These are phyloP conservation scores for Exsudoporus floridanus DNA, from an alignment of 1,284 basidiomycete species.

Conservation along the genomic window DNA sequence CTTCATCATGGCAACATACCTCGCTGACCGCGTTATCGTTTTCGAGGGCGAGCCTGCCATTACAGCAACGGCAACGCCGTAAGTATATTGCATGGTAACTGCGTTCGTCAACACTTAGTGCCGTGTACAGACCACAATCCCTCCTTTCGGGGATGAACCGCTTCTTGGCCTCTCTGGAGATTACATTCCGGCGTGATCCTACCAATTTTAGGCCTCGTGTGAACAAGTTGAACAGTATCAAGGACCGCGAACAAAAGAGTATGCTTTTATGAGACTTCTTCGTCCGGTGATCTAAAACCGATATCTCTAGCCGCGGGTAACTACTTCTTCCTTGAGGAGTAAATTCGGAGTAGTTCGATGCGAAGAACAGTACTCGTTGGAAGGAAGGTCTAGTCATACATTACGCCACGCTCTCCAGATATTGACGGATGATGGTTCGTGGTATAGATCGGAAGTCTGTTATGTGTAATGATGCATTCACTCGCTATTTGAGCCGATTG, in stretches of 20 bases:
- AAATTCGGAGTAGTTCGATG: constrained; percentile 18
- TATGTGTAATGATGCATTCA: constrained; percentile 14
- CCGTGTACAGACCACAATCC: constrained; percentile 65
- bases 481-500: constrained; percentile 13
- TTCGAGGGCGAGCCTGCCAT: constrained; percentile 87
- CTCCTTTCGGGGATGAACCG: constrained; percentile 87
- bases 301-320: constrained; percentile 62
- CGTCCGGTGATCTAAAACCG: constrained; percentile 9
- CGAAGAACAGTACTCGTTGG: background rate
- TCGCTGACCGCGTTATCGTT: constrained; percentile 95
- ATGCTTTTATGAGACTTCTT: constrained; percentile 27
- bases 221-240: constrained; percentile 91
- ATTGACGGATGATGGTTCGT: constrained; percentile 12
- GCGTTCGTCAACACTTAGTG: constrained; percentile 6
- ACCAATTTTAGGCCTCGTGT: constrained; percentile 93
- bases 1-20: constrained; percentile 96
- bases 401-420: background rate
- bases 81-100: constrained; percentile 31
- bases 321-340: constrained; percentile 91
- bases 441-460: constrained; percentile 12
- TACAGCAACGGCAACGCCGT: constrained; percentile 84
- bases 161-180: constrained; percentile 90
- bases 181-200: constrained; percentile 95
- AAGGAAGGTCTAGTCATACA: constrained; percentile 17
- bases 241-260: constrained; percentile 95